These are phyloP conservation scores for Diaporthe vexans DNA, from an alignment of 2,329 filamentous ascomycete species.

Conservation along the genomic window DNA sequence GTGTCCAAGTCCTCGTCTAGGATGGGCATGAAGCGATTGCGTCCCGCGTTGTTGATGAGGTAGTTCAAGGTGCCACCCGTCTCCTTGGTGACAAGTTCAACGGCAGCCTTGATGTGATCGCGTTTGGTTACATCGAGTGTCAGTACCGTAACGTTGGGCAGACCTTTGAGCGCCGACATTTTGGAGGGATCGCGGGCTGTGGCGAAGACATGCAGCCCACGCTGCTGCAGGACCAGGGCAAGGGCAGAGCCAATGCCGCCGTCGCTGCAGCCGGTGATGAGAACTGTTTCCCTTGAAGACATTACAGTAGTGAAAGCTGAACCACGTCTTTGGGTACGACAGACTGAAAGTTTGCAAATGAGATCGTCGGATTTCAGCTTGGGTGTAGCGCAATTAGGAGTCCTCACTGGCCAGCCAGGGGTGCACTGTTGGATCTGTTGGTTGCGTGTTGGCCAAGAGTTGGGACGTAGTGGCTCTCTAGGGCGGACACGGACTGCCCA, in stretches of 20 bases:
- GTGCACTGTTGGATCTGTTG: neutral
- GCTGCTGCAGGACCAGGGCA: constrained; percentile 45
- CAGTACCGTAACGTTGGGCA: constrained; percentile 46
- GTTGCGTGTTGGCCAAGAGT: neutral
- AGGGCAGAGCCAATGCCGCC: constrained; percentile 48
- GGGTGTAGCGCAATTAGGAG: neutral
- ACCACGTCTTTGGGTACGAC: neutral
- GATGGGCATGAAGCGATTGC: constrained; percentile 48
- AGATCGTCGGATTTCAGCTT: neutral
- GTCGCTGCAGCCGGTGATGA: constrained; percentile 50
- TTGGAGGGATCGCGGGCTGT: constrained; percentile 48
- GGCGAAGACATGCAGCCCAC: constrained; percentile 47
- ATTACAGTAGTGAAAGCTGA: neutral
- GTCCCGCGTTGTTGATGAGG: constrained; percentile 48
- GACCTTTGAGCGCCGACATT: constrained; percentile 43
- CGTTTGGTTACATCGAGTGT: constrained; percentile 46
- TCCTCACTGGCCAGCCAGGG: no score
- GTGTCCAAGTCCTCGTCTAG: constrained; percentile 46
- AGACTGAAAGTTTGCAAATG: neutral
- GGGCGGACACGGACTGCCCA: neutral
- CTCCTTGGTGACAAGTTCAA: constrained; percentile 43
- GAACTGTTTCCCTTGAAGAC: constrained; percentile 46
- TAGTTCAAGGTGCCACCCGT: constrained; percentile 46
- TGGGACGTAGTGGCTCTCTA: no score
- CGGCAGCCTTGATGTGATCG: constrained; percentile 44